Evolutionary conservation across 164 flowering plant genomes (phyloP), one percentile per base, ranked within the genome.

Genomic region (Kalanchoe fedtschenkoi): DNA sequence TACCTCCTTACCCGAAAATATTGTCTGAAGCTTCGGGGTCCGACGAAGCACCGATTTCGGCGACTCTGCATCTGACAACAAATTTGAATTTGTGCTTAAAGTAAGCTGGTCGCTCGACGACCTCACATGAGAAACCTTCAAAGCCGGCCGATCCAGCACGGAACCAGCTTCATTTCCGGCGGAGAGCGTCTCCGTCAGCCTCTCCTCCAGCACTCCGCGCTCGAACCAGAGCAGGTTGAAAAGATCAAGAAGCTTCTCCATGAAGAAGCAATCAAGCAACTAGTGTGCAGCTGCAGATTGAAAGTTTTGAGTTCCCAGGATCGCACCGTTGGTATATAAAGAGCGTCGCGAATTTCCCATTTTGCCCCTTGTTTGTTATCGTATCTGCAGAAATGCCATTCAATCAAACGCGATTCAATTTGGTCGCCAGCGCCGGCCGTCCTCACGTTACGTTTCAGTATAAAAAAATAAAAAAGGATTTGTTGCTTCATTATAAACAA

Each of bases 1-100:
- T 14, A 43, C 30, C 64, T 65, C 73, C 60, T 63, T 67, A 7
- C 71, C 74, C 1, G 81, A 75, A 14, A 67, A 15, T 2, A 75
- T 65, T 0, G 77, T 69, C 30, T 73, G 60, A 1, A 75, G 70
- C 56, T 63, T 69, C 7, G 69, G 68, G 6, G 34, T 22, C 10
- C 43, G 11, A n/a, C 2, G 4, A 15, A 75, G 67, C 32, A 75
- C 72, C 5, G 76, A 67, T 24, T 67, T 60, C 5, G 78, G 74
- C 17, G 76, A 76, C 0, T 34, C 32, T 24, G 71, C 58, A 34
- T 61, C 66, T 2, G 65, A 70, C 5, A 51, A 26, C 56, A 17
- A 3, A 10, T 24, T 26, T 26, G 5, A 13, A 51, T 26, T 51
- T 26, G 28, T 10, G 28, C 28, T 28, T 9, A 51, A 32, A 26